These are phyloP conservation scores for Pichia gijzeniarum DNA, from an alignment of 805 yeast species.

Conservation along the genomic window DNA sequence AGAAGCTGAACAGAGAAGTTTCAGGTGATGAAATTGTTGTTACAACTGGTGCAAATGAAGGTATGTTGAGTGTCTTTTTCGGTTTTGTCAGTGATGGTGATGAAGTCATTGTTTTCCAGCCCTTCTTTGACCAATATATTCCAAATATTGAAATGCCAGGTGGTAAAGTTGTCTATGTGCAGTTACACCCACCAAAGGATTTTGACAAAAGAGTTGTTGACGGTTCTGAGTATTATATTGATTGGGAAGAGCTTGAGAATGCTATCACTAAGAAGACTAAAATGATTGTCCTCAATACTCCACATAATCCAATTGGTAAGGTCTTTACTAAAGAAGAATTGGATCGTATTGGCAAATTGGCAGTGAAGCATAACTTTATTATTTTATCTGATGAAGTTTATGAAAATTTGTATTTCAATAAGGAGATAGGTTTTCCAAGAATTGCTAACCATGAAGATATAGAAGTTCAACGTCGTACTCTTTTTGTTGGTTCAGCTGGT, in stretches of 20 bases:
- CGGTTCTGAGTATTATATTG: slow-evolving; percentile 84
- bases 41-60: slow-evolving; percentile 97
- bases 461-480: slow-evolving; percentile 69
- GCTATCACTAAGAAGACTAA: slow-evolving; percentile 75
- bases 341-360: slow-evolving; percentile 66
- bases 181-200: slow-evolving; percentile 75
- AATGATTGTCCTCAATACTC: slow-evolving; percentile 83
- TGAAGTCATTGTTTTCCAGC: slow-evolving; percentile 94
- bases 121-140: slow-evolving; percentile 95
- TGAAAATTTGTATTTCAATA: slow-evolving; percentile 74
- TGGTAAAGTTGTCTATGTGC: slow-evolving; percentile 83
- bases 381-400: slow-evolving; percentile 93
- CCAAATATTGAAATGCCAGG: slow-evolving; percentile 92
- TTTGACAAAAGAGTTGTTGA: slow-evolving; percentile 55
- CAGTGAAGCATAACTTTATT: slow-evolving; percentile 76
- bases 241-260: slow-evolving; percentile 67
- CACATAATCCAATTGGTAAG: slow-evolving; percentile 96
- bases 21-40: slow-evolving; percentile 61
- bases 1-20: slow-evolving; percentile 52
- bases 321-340: slow-evolving; percentile 75
- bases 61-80: slow-evolving; percentile 76
- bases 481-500: slow-evolving; percentile 96
- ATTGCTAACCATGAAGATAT: slow-evolving; percentile 70
- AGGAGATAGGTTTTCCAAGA: slow-evolving; percentile 50
- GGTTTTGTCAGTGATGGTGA: slow-evolving; percentile 85